phyloP scores from a whole-genome alignment of 2,329 filamentous ascomycete genomes.

The Fusarium sp. region DNA sequence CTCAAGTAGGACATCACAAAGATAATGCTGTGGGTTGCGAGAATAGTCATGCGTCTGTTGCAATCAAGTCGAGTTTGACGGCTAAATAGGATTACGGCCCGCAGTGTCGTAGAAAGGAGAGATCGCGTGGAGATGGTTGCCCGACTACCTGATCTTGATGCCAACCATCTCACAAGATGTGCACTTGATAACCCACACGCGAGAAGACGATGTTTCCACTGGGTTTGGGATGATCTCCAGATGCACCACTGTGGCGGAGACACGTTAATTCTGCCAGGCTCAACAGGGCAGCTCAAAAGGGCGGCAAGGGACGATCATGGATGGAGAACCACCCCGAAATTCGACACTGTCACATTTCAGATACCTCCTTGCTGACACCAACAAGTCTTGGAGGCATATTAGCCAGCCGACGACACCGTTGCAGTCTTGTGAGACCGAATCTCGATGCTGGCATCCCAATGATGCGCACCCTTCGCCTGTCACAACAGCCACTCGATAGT shows the following conservation, averaged over 20 bases:
- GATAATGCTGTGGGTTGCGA: slow-evolving; percentile 28
- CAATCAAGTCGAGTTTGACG: slow-evolving; percentile 22
- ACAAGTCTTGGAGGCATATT: slow-evolving; percentile 1
- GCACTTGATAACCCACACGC: slow-evolving; percentile 15
- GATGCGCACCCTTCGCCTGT: not conserved
- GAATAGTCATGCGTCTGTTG: slow-evolving; percentile 30
- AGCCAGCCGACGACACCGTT: not conserved
- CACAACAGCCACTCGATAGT: slow-evolving; percentile 7
- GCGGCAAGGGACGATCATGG: slow-evolving; percentile 28
- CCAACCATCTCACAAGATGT: slow-evolving; percentile 20
- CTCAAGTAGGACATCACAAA: slow-evolving; percentile 7
- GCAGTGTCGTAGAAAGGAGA: slow-evolving; percentile 20
- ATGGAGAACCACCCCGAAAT: slow-evolving; percentile 12
- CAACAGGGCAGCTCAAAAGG: slow-evolving; percentile 17
- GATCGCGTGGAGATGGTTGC: slow-evolving; percentile 30
- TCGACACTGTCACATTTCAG: slow-evolving; percentile 35
- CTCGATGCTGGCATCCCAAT: not conserved
- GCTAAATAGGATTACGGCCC: slow-evolving; percentile 38
- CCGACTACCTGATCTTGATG: slow-evolving; percentile 12
- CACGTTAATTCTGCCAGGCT: slow-evolving; percentile 23
- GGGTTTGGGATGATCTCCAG: slow-evolving; percentile 30
- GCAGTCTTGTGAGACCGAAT: not conserved
- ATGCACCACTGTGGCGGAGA: slow-evolving; percentile 29
- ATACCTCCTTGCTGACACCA: slow-evolving; percentile 29
- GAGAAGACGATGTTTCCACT: slow-evolving; percentile 12